Conservation (phyloP, 106 monocot genomes). For the Agapanthus africanus region DNA sequence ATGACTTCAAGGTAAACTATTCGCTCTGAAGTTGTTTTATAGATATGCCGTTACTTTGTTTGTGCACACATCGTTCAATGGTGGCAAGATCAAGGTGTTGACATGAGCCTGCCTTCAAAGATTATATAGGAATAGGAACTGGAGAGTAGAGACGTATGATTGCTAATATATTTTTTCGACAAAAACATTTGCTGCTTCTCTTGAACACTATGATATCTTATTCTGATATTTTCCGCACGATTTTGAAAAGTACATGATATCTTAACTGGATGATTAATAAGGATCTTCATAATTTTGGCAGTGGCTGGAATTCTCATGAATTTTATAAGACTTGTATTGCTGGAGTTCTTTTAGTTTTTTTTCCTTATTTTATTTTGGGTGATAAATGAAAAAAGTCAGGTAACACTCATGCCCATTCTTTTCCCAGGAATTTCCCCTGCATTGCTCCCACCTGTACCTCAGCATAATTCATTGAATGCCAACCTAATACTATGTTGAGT, state of each 20-base stretch:
- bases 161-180: background rate
- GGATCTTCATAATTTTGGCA: background rate
- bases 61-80: background rate
- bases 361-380: no score
- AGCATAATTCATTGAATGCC: no score
- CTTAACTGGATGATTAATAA: background rate
- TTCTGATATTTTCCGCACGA: background rate
- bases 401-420: no score
- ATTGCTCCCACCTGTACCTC: no score
- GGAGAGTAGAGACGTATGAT: background rate
- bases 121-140: background rate
- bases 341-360: no score
- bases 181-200: background rate
- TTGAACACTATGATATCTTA: background rate
- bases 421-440: no score
- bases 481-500: no score
- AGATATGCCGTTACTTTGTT: background rate
- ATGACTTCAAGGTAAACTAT: constrained; percentile 1
- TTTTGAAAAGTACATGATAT: background rate
- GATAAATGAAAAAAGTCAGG: no score
- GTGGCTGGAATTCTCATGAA: background rate
- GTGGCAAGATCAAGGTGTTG: background rate
- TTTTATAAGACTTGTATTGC: no score
- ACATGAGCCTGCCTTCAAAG: background rate
- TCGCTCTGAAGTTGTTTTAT: background rate